Conservation (phyloP, 768 basidiomycete genomes). For the Gyrodon lividus region DNA sequence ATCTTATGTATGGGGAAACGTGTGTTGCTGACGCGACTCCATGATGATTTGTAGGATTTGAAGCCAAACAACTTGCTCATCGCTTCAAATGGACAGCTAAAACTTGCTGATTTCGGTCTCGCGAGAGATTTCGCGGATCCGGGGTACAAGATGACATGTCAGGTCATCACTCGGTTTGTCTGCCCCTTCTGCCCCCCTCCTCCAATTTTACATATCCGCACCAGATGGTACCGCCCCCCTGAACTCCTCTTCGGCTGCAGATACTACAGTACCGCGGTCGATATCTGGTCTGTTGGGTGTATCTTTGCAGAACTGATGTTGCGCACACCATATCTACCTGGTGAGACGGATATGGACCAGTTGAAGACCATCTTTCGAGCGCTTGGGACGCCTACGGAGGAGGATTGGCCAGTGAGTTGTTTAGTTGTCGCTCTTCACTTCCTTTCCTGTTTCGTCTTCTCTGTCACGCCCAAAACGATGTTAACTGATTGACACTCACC, state of each 20-base stretch:
- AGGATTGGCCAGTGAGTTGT: slow-evolving; percentile 88
- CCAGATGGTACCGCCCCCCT: slow-evolving; percentile 98
- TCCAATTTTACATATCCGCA: background rate
- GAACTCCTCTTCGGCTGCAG: slow-evolving; percentile 90
- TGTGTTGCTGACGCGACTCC: slow-evolving; percentile 10
- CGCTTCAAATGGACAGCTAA: slow-evolving; percentile 85
- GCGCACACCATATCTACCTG: slow-evolving; percentile 91
- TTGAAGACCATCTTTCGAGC: slow-evolving; percentile 92
- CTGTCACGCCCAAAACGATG: background rate
- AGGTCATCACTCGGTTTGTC: slow-evolving; percentile 91
- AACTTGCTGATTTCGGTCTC: slow-evolving; percentile 98
- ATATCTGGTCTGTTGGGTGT: slow-evolving; percentile 97
- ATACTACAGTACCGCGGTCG: slow-evolving; percentile 89
- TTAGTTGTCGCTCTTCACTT: background rate
- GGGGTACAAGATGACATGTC: slow-evolving; percentile 94
- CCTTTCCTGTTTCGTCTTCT: background rate
- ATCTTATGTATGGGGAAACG: slow-evolving; percentile 11
- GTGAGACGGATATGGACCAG: slow-evolving; percentile 96
- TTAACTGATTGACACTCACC: background rate
- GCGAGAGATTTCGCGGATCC: slow-evolving; percentile 96
- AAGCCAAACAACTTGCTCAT: slow-evolving; percentile 99
- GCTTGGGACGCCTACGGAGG: slow-evolving; percentile 92
- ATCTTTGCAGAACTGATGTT: slow-evolving; percentile 98
- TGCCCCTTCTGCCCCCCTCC: slow-evolving; percentile 3
- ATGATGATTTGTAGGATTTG: slow-evolving; percentile 64